Base-by-base conservation (phyloP, 148 eudicot species). In the Amaranthus cruentus region DNA sequence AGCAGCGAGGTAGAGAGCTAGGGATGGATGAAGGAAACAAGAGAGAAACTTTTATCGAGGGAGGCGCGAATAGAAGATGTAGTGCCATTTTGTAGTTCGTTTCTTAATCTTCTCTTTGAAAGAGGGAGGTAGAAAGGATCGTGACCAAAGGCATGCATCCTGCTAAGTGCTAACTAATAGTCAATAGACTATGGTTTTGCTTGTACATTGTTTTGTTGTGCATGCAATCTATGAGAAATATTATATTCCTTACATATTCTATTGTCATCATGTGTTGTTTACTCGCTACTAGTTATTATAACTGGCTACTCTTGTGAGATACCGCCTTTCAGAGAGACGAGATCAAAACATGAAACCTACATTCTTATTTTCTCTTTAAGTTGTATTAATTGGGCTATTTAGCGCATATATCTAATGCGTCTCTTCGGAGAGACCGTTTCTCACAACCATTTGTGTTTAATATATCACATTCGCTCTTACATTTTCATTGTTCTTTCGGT, bases 161-260 rank as follows among this genome's bases (percentile, higher is more conserved):
- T 67, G 70, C 55, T 67, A 51, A 28, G 38, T 28, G 38, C 38
- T 28, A 28, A 28, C 38, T 28, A 28, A 28, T 28, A 28, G 38
- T 28, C 38, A 28, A 28, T 28, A 28, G 38, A 48, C 70, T 67
- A 67, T 67, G 70, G 38, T 6, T 67, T 49, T 67, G 70, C 70
- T 67, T 49, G 55, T 67, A 67, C 55, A 21, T 21, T 50, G n/a
- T 67, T 67, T 67, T 67, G 70, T 67, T 49, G 70, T 67, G 70
- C 70, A 21, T 67, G 70, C 46, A 67, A 67, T 67, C 49, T 67
- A 67, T 67, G 70, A 44, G 70, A 50, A 66, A 66, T 28, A 51
- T 3, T 10, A 50, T 49, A 0, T 11, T 21, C 38, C 51, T 67
- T 21, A 8, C 70, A 49, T 67, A 6, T 18, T 48, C 18, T 4